phyloP scores from a whole-genome alignment of 2,329 filamentous ascomycete genomes.

The Penicillium sp. region DNA sequence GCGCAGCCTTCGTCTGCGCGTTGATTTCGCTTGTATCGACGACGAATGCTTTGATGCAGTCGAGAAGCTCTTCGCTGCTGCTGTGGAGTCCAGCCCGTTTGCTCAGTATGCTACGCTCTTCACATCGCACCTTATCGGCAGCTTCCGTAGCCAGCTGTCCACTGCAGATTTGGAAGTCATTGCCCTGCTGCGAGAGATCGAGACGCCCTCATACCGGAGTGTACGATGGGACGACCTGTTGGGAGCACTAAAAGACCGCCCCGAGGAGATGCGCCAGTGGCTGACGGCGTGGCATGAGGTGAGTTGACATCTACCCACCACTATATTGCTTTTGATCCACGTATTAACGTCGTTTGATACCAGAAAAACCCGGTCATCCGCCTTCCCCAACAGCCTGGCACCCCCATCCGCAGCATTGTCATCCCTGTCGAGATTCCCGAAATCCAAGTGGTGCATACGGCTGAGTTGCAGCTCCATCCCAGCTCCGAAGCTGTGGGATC shows the following conservation, averaged over 20 bases:
- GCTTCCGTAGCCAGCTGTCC: slow-evolving; percentile 44
- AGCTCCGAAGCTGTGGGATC: slow-evolving; percentile 10
- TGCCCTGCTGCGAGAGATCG: slow-evolving; percentile 50
- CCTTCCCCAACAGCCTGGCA: slow-evolving; percentile 28
- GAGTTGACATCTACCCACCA: slow-evolving; percentile 16
- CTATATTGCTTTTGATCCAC: slow-evolving; percentile 1
- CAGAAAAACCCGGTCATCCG: slow-evolving; percentile 33
- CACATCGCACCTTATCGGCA: slow-evolving; percentile 46
- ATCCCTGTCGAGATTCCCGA: slow-evolving; percentile 89
- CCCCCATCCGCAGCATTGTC: slow-evolving; percentile 60
- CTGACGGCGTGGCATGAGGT: slow-evolving; percentile 55
- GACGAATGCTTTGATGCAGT: slow-evolving; percentile 60
- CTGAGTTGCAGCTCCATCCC: slow-evolving; percentile 40
- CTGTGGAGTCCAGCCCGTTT: slow-evolving; percentile 47
- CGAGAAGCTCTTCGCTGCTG: slow-evolving; percentile 43
- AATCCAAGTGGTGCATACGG: slow-evolving; percentile 75
- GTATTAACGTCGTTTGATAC: slow-evolving; percentile 8
- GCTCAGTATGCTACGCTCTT: slow-evolving; percentile 48
- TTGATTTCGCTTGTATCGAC: slow-evolving; percentile 71
- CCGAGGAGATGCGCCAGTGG: slow-evolving; percentile 47
- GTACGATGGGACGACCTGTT: slow-evolving; percentile 53
- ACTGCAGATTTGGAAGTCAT: slow-evolving; percentile 51
- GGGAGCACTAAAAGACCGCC: slow-evolving; percentile 45
- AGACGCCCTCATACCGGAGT: slow-evolving; percentile 48
- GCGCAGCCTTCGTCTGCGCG: slow-evolving; percentile 53